A percentile compares a stretch with the other conserved stretches of the same genome.
Conservation (phyloP, 164 flowering plant species). For the Annona cherimola region DNA sequence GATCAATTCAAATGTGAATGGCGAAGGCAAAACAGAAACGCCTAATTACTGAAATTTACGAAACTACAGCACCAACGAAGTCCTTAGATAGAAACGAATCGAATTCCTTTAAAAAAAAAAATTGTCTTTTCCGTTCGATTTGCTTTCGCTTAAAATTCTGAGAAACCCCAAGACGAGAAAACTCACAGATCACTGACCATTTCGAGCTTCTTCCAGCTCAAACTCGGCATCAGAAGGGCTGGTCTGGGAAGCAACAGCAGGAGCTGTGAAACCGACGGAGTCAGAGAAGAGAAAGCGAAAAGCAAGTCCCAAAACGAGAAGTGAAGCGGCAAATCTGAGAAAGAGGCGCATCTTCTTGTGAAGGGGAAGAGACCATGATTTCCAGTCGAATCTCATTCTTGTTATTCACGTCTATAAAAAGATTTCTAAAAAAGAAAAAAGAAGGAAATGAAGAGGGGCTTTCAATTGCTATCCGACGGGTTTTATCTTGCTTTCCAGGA, state of each 20-base stretch:
- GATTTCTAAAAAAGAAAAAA: no score
- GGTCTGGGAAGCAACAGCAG: not conserved
- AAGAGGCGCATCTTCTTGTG: constrained; percentile 34
- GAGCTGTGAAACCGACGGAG: constrained; percentile 20
- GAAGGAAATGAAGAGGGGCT: not conserved
- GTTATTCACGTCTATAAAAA: no score
- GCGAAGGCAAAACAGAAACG: not conserved
- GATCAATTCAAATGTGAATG: not conserved
- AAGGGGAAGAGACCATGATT: constrained; percentile 20
- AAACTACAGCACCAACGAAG: not conserved
- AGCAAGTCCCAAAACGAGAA: constrained; percentile 53
- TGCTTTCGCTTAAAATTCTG: not conserved
- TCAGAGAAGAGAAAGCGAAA: constrained; percentile 50
- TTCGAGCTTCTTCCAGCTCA: constrained; percentile 8
- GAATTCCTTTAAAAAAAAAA: not conserved
- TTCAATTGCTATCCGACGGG: no score
- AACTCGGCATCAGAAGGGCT: not conserved
- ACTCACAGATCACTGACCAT: constrained; percentile 20
- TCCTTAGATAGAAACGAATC: not conserved
- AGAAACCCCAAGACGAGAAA: no score
- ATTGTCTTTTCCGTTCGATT: not conserved
- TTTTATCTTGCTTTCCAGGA: no score
- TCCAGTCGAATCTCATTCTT: constrained; percentile 29
- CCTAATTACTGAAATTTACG: not conserved
- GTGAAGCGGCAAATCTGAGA: constrained; percentile 41